Percentiles rank a stretch among this genome's conserved stretches.
These are phyloP conservation scores for Elaphomyces granulatus DNA, from an alignment of 495 filamentous ascomycete species.

Conservation along the genomic window DNA sequence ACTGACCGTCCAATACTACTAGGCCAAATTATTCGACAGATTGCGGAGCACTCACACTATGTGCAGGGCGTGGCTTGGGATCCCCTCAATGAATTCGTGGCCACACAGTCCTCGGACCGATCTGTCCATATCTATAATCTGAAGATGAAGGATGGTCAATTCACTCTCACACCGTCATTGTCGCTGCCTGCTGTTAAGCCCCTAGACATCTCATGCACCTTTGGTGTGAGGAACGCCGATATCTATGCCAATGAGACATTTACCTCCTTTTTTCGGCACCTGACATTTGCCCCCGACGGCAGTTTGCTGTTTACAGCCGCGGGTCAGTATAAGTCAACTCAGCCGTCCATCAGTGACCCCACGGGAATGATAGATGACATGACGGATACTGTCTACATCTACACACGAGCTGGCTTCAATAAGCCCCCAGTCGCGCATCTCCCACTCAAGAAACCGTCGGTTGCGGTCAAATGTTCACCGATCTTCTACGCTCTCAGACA, in stretches of 20 bases:
- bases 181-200: constrained; percentile 96
- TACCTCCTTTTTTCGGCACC: constrained; percentile 88
- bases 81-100: constrained; percentile 93
- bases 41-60: constrained; percentile 97
- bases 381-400: constrained; percentile 96
- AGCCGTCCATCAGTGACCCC: constrained; percentile 49
- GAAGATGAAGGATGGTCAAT: constrained; percentile 92
- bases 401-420: constrained; percentile 90
- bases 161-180: constrained; percentile 65
- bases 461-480: constrained; percentile 89
- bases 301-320: constrained; percentile 92
- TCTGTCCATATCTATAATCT: constrained; percentile 95
- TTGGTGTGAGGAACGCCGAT: constrained; percentile 67
- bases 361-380: constrained; percentile 66
- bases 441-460: constrained; percentile 95
- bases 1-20: constrained; percentile 1
- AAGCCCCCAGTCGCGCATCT: constrained; percentile 96
- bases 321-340: constrained; percentile 81
- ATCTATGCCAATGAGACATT: constrained; percentile 97
- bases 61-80: constrained; percentile 99
- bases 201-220: constrained; percentile 64
- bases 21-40: constrained; percentile 89
- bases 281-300: constrained; percentile 91
- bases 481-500: constrained; percentile 72
- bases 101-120: constrained; percentile 94